A percentile compares a stretch with the other conserved stretches of the same genome.
Conservation (phyloP, 495 filamentous ascomycete species). For the Aspergillus haitiensis region DNA sequence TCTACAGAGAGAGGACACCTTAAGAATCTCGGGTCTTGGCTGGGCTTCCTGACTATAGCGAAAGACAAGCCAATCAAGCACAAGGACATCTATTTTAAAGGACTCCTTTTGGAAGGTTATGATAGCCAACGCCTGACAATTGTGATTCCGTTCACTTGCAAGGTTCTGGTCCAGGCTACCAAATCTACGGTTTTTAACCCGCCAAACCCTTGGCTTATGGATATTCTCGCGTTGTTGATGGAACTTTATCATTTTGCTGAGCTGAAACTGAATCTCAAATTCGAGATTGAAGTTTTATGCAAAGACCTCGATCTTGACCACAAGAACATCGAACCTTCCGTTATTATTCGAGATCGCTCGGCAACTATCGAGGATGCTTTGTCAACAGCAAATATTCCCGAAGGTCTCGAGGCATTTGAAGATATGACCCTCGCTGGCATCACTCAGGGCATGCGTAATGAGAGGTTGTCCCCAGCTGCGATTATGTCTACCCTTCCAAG, state of each 20-base stretch:
- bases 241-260: slow-evolving; percentile 93
- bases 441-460: slow-evolving; percentile 62
- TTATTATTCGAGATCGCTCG: slow-evolving; percentile 72
- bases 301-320: slow-evolving; percentile 86
- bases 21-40: slow-evolving; percentile 89
- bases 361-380: slow-evolving; percentile 59
- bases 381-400: slow-evolving; percentile 56
- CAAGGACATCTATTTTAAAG: slow-evolving; percentile 95
- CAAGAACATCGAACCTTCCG: slow-evolving; percentile 80
- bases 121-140: slow-evolving; percentile 86
- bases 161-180: slow-evolving; percentile 80
- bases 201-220: slow-evolving; percentile 97
- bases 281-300: slow-evolving; percentile 96
- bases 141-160: slow-evolving; percentile 95
- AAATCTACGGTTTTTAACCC: slow-evolving; percentile 87
- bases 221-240: slow-evolving; percentile 80
- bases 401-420: slow-evolving; percentile 74
- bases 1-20: slow-evolving; percentile 80
- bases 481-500: slow-evolving; percentile 77
- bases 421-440: slow-evolving; percentile 74
- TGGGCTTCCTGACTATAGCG: slow-evolving; percentile 90
- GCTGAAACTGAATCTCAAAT: slow-evolving; percentile 91
- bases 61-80: slow-evolving; percentile 95
- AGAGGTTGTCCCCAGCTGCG: slow-evolving; percentile 69
- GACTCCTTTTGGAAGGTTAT: slow-evolving; percentile 87